Evolutionary conservation across 331 rosid species (phyloP).

Genomic region (Erythrophleum ivorense): DNA sequence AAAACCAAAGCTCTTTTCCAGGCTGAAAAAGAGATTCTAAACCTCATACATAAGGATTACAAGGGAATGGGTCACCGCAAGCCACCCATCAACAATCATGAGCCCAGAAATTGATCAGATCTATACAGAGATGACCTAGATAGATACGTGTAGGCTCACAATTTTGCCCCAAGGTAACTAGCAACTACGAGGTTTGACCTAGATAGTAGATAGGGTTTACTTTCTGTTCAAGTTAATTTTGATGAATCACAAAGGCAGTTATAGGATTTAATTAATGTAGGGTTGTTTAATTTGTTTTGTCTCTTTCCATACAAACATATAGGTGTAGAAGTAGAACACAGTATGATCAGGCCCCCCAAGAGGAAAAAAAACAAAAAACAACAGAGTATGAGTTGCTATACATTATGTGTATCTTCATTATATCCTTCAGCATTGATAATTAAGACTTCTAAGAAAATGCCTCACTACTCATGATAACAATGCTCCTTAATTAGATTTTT

Average conservation of each 20-base stretch:
- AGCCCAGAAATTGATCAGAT: constrained; percentile 50
- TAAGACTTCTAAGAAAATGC: too few species aligned
- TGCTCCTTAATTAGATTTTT: too few species aligned
- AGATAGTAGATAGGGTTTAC: background rate
- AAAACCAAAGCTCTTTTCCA: constrained; percentile 38
- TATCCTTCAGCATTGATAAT: too few species aligned
- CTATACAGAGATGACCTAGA: background rate
- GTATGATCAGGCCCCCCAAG: too few species aligned
- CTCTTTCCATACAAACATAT: background rate
- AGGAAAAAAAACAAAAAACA: background rate
- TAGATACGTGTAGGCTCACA: constrained; percentile 23
- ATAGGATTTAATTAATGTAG: background rate
- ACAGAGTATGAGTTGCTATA: background rate
- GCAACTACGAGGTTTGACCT: background rate
- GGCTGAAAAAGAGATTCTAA: constrained; percentile 51
- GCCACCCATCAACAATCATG: constrained; percentile 60
- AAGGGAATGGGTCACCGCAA: constrained; percentile 47
- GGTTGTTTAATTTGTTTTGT: background rate
- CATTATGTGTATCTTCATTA: background rate
- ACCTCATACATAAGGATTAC: constrained; percentile 57
- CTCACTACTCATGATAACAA: too few species aligned
- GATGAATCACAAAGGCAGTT: background rate
- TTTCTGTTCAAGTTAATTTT: background rate
- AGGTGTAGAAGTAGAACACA: background rate
- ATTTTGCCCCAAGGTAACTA: constrained; percentile 29